These are phyloP conservation scores for Penicillium sp. DNA, from an alignment of 2,329 filamentous ascomycete genomes.

Conservation along the genomic window DNA sequence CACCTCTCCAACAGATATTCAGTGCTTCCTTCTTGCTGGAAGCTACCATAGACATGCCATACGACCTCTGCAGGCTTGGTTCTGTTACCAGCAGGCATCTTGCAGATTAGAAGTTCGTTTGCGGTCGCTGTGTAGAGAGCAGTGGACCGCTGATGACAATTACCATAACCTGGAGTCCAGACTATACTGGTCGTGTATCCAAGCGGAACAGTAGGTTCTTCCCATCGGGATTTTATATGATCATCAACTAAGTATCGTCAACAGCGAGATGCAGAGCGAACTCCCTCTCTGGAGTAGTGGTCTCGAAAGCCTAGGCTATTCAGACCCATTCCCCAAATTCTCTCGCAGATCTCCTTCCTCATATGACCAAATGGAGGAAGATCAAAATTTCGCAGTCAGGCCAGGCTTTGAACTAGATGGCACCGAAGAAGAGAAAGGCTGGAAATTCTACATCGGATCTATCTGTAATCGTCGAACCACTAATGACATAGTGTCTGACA, in stretches of 20 bases:
- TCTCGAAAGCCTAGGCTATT: constrained; percentile 22
- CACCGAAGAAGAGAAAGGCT: constrained; percentile 24
- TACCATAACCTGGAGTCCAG: constrained; percentile 27
- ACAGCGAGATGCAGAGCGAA: constrained; percentile 26
- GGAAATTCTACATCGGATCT: constrained; percentile 26
- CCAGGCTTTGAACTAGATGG: constrained; percentile 8
- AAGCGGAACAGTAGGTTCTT: constrained; percentile 24
- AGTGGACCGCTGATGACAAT: constrained; percentile 23
- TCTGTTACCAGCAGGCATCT: constrained; percentile 28
- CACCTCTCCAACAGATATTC: constrained; percentile 24
- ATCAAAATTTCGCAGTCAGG: constrained; percentile 1
- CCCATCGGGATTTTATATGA: neutral
- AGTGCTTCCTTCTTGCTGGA: constrained; percentile 26
- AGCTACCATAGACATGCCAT: constrained; percentile 24
- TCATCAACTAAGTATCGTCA: neutral
- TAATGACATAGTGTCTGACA: constrained; percentile 25
- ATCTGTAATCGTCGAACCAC: constrained; percentile 27
- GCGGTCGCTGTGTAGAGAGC: constrained; percentile 23
- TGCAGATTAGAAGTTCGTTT: constrained; percentile 27
- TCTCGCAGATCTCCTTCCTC: constrained; percentile 10
- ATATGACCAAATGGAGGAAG: constrained; percentile 16
- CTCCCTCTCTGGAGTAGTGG: constrained; percentile 26
- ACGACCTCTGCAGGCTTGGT: constrained; percentile 25
- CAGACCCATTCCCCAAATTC: constrained; percentile 23
- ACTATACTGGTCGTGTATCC: constrained; percentile 30